Percentiles rank a stretch among this genome's conserved stretches.
Conservation (phyloP, 164 flowering plant species). For the Litsea cubeba region DNA sequence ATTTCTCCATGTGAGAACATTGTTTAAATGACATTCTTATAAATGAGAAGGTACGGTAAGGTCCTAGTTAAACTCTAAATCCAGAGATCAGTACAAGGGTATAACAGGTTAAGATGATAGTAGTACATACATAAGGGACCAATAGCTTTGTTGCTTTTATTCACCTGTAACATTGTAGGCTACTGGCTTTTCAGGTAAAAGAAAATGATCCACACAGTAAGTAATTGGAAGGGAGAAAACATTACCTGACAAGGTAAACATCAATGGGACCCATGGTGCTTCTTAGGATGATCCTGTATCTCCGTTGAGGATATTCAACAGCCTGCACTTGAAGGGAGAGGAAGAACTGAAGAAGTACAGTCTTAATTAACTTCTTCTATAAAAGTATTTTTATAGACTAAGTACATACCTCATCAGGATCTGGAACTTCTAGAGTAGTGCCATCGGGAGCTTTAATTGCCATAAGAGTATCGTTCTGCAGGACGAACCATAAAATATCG, state of each 20-base stretch:
- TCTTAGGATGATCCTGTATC: conserved; percentile 75
- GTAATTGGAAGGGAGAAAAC: not conserved
- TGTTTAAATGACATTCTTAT: too few relatives aligned
- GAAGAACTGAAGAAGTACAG: not conserved
- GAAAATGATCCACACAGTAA: not conserved
- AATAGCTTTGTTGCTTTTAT: too few relatives aligned
- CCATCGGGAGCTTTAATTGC: conserved; percentile 98
- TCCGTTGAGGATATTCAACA: conserved; percentile 70
- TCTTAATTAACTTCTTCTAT: not conserved
- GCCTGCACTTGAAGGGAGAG: conserved; percentile 29
- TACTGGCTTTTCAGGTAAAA: not conserved
- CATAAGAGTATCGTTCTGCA: conserved; percentile 81
- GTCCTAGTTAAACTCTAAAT: too few relatives aligned
- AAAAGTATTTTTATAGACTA: not conserved
- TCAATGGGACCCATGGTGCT: conserved; percentile 87
- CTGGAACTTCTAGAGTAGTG: conserved; percentile 92
- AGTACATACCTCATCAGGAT: conserved; percentile 81
- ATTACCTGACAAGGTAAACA: conserved; percentile 85
- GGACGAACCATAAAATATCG: conserved; percentile 24
- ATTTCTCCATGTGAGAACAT: too few relatives aligned
- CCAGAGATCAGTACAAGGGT: too few relatives aligned
- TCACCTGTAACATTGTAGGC: too few relatives aligned
- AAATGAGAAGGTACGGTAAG: too few relatives aligned
- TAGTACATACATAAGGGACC: too few relatives aligned
- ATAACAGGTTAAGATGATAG: too few relatives aligned